phyloP scores from a whole-genome alignment of 176 grass and related monocot species.

The Thinopyrum elongatum region DNA sequence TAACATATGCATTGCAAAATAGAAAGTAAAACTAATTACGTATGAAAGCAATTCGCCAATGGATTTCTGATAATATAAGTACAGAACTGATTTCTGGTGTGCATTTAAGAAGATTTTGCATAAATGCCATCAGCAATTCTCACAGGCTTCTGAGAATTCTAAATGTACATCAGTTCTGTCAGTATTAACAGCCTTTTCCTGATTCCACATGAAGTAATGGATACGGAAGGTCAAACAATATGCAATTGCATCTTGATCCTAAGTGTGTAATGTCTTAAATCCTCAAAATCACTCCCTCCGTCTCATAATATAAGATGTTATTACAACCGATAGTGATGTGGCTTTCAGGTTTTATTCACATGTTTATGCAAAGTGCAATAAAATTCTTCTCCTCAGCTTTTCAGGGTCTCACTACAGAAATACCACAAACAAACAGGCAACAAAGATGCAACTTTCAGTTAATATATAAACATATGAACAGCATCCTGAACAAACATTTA shows the following conservation, averaged over 20 bases:
- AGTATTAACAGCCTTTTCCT: not conserved
- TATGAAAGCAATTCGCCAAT: not conserved
- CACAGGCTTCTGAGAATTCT: not conserved
- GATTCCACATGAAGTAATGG: not conserved
- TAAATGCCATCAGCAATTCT: slow-evolving; percentile 5
- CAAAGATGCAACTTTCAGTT: not conserved
- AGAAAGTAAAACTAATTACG: not conserved
- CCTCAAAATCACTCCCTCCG: not conserved
- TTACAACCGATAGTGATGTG: too few relatives aligned
- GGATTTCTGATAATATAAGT: not conserved
- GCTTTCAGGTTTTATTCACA: slow-evolving; percentile 5
- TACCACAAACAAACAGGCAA: not conserved
- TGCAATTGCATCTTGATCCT: not conserved
- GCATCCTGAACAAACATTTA: not conserved
- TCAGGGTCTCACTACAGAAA: not conserved
- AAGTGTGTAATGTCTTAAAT: not conserved
- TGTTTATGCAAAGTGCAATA: not conserved
- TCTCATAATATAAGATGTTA: too few relatives aligned
- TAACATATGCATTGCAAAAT: slow-evolving; percentile 1
- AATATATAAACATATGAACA: not conserved
- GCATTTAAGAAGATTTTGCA: not conserved
- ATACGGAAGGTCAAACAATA: not conserved
- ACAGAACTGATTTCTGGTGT: not conserved
- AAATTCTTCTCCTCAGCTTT: not conserved
- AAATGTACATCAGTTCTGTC: not conserved